Conservation (phyloP, 139 green algal species). For the Nannochloris sp. region DNA sequence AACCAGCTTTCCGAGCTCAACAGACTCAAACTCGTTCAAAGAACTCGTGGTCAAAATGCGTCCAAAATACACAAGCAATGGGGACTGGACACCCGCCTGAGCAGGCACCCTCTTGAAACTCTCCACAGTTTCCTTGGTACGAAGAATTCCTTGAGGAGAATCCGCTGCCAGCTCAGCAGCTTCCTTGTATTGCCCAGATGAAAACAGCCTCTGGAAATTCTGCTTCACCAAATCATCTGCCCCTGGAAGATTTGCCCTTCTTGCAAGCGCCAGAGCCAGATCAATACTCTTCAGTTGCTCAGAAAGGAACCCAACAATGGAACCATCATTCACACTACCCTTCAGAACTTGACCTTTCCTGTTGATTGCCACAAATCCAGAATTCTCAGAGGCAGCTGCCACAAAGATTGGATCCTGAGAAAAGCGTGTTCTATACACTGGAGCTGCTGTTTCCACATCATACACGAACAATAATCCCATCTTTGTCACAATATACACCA, state of each 20-base stretch:
- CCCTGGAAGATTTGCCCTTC: conserved; percentile 87
- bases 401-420: conserved; percentile 95
- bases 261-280: conserved; percentile 85
- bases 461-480: conserved; percentile 98
- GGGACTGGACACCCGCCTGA: conserved; percentile 81
- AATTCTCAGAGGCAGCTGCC: conserved; percentile 49
- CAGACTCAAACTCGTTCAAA: conserved; percentile 86
- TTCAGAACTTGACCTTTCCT: conserved; percentile 82
- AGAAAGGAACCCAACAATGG: conserved; percentile 92
- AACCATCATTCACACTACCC: conserved; percentile 81
- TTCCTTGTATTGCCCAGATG: conserved; percentile 88
- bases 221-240: conserved; percentile 87
- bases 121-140: conserved; percentile 68
- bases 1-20: conserved; percentile 91
- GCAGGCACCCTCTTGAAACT: conserved; percentile 78
- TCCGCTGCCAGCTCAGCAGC: conserved; percentile 89
- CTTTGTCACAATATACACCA: conserved; percentile 97
- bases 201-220: conserved; percentile 88
- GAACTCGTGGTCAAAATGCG: conserved; percentile 84
- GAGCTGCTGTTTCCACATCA: conserved; percentile 90
- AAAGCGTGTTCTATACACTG: conserved; percentile 95
- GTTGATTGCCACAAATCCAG: conserved; percentile 90
- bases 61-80: conserved; percentile 98
- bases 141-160: conserved; percentile 64
- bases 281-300: conserved; percentile 92